phyloP scores from a whole-genome alignment of 805 yeast genomes.

The Metschnikowia vanudenii region DNA sequence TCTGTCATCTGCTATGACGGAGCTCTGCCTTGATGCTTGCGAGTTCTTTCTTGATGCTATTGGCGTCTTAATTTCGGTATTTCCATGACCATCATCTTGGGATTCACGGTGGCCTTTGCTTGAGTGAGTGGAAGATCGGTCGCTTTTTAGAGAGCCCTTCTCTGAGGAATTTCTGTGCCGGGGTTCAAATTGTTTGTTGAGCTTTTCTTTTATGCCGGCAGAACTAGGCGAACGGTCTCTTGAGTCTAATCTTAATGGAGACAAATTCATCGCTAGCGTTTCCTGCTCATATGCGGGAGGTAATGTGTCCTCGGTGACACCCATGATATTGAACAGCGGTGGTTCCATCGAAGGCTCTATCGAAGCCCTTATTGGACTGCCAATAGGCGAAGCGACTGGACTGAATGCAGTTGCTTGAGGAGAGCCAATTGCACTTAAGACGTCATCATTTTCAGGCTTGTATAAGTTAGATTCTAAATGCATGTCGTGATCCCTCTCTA shows the following conservation, averaged over 20 bases:
- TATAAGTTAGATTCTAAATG: conserved; percentile 49
- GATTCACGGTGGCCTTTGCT: background rate
- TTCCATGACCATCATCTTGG: background rate
- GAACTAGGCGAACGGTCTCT: conserved; percentile 2
- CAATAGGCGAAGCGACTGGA: conserved; percentile 15
- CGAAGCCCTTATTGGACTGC: conserved; percentile 10
- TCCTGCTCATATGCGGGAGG: conserved; percentile 19
- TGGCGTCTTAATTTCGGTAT: background rate
- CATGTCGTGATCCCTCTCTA: conserved; percentile 37
- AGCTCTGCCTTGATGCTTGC: background rate
- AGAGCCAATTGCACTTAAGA: conserved; percentile 14
- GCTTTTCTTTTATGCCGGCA: conserved; percentile 15
- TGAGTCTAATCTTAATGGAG: conserved; percentile 16
- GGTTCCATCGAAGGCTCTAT: conserved; percentile 16
- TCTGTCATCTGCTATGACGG: background rate
- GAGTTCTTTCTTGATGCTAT: no score
- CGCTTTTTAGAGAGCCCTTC: conserved; percentile 7
- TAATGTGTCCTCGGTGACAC: conserved; percentile 14
- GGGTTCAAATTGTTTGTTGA: conserved; percentile 14
- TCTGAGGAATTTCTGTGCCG: conserved; percentile 8
- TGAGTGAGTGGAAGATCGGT: conserved; percentile 1
- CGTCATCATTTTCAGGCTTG: conserved; percentile 48
- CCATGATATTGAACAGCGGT: conserved; percentile 16
- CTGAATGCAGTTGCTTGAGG: conserved; percentile 21
- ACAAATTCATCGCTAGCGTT: conserved; percentile 7